phyloP scores from a whole-genome alignment of 768 basidiomycete species.

The Suillus lakei region DNA sequence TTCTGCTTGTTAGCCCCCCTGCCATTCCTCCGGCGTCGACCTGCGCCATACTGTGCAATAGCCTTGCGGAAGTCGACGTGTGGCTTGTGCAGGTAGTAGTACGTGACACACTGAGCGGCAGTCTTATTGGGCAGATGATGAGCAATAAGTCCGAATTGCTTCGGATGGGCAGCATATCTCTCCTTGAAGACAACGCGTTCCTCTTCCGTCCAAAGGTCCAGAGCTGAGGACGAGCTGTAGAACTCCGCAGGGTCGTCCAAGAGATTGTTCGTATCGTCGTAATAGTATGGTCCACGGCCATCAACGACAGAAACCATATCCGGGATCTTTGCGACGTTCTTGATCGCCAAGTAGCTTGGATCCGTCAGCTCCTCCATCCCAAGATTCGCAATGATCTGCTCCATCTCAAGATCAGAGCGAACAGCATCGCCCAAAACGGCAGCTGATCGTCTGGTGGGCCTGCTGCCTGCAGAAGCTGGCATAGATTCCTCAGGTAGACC shows the following conservation, averaged over 20 bases:
- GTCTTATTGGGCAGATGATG: slow-evolving; percentile 83
- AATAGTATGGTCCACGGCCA: slow-evolving; percentile 64
- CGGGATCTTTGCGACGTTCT: slow-evolving; percentile 86
- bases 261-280: slow-evolving; percentile 85
- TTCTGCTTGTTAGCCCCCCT: slow-evolving; percentile 71
- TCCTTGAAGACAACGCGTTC: slow-evolving; percentile 82
- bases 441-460: slow-evolving; percentile 77
- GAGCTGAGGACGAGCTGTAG: slow-evolving; percentile 73
- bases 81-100: slow-evolving; percentile 92
- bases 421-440: slow-evolving; percentile 84
- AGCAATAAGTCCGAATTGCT: slow-evolving; percentile 95
- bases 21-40: slow-evolving; percentile 63
- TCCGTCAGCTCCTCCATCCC: slow-evolving; percentile 94
- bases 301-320: slow-evolving; percentile 83
- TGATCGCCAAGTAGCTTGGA: slow-evolving; percentile 82
- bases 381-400: slow-evolving; percentile 93
- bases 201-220: slow-evolving; percentile 85
- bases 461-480: slow-evolving; percentile 41
- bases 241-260: slow-evolving; percentile 80
- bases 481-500: slow-evolving; percentile 43
- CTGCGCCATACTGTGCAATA: slow-evolving; percentile 66
- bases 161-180: slow-evolving; percentile 84
- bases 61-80: slow-evolving; percentile 84
- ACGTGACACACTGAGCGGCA: slow-evolving; percentile 86
- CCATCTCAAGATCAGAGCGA: slow-evolving; percentile 94